Conservation (phyloP, 495 filamentous ascomycete species). For the Trichoderma asperelloides region DNA sequence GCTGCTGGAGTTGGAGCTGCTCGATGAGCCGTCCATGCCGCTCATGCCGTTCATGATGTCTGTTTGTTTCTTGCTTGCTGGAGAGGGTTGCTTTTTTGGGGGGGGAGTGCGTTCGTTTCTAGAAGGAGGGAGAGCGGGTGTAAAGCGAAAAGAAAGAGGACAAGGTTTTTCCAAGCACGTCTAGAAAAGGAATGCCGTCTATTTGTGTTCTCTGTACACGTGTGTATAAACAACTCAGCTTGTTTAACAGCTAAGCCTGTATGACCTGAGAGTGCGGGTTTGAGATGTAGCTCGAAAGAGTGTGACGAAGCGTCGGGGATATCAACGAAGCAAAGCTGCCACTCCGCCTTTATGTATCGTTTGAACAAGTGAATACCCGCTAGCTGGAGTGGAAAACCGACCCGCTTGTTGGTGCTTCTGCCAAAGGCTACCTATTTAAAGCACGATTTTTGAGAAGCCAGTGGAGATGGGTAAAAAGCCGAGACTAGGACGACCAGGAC, state of each 20-base stretch:
- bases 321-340: neutral
- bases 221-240: no score
- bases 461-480: neutral
- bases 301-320: neutral
- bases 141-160: no score
- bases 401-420: neutral
- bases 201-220: no score
- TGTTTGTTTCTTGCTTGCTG: neutral
- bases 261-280: no score
- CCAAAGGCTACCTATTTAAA: neutral
- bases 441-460: neutral
- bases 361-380: neutral
- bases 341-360: conserved; percentile 1
- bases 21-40: conserved; percentile 14
- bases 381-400: neutral
- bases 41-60: conserved; percentile 10
- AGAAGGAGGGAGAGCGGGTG: neutral
- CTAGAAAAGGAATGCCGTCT: no score
- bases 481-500: neutral
- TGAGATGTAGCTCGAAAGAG: neutral
- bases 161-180: no score
- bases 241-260: no score
- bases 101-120: neutral
- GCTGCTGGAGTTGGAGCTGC: neutral
- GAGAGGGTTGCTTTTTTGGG: neutral